Evolutionary conservation across 163 green algal species (phyloP), one percentile per base, ranked within the genome.

Genomic region (Prototheca wickerhamii): DNA sequence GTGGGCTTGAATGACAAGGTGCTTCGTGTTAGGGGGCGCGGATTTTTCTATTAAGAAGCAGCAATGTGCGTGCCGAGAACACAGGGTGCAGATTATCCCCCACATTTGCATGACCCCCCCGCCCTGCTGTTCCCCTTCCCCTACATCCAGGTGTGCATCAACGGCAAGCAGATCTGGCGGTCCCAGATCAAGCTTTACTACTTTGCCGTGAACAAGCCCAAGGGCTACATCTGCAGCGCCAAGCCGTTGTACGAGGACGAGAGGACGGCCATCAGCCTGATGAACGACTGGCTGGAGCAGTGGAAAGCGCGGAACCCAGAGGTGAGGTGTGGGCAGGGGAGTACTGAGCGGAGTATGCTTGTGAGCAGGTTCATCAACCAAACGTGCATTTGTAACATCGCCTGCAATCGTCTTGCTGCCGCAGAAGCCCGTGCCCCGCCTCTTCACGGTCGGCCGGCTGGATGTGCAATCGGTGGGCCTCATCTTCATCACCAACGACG

Each of bases 401-500:
- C 55, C 55, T 3, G 28, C 51, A n/a, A n/a, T n/a, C n/a, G n/a
- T n/a, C n/a, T n/a, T n/a, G n/a, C n/a, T n/a, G n/a, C n/a, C n/a
- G n/a, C 42, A 20, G 54, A 51, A 46, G 63, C 54, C 10, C 69
- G 75, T 37, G 72, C 90, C 90, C 3, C 77, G 90, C 25, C 75
- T 97, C 3, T 97, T 96, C 80, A 95, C 89, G 7, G 91, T 98
- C 40, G 92, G 92, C 6, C 82, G 92, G 2, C 76, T 98, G 52
- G 92, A 98, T 67, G 90, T 94, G 12, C 67, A 80, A 4, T 89
- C 88, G 8, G 83, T 83, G 4, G 92, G 92, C 0, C 83, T 98
- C 21, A 80, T 98, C 30, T 82, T 98, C 23, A 75, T 98, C 28
- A 98, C 92, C 6, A 98, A 98, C 61, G 92, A 98, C 64, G 92